A percentile compares a stretch with the other conserved stretches of the same genome.
These are phyloP conservation scores for Guyanaporus albipodus DNA, from an alignment of 768 basidiomycete genomes.

Conservation along the genomic window DNA sequence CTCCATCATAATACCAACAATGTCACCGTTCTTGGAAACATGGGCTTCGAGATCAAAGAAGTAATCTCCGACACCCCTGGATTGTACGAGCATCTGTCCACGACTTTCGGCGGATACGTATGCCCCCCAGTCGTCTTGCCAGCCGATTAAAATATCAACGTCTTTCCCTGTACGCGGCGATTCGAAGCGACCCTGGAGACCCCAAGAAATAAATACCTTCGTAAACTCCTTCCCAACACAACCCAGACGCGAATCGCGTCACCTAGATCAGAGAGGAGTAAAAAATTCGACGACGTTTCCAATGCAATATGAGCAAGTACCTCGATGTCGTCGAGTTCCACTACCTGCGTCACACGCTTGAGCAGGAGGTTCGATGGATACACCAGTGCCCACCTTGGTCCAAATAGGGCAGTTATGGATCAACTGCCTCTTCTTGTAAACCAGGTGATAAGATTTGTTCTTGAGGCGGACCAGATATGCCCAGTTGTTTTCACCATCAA, in stretches of 20 bases:
- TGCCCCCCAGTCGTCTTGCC: constrained; percentile 20
- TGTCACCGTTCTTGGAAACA: constrained; percentile 25
- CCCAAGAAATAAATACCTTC: constrained; percentile 13
- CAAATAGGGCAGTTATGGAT: constrained; percentile 25
- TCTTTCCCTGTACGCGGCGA: constrained; percentile 16
- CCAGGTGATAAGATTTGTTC: constrained; percentile 22
- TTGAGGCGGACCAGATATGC: constrained; percentile 32
- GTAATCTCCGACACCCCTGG: constrained; percentile 24
- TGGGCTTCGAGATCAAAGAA: constrained; percentile 30
- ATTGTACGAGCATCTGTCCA: constrained; percentile 31
- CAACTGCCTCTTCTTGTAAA: constrained; percentile 24
- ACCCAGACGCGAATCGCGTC: constrained; percentile 20
- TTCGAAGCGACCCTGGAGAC: background rate
- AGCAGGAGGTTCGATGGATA: background rate
- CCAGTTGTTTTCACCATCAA: constrained; percentile 33
- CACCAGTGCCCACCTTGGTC: constrained; percentile 23
- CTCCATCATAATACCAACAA: constrained; percentile 33
- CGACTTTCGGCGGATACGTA: constrained; percentile 25
- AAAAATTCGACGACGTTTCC: background rate
- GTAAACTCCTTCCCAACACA: constrained; percentile 30
- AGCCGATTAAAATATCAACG: constrained; percentile 29
- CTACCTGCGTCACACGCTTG: constrained; percentile 18
- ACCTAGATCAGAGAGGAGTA: constrained; percentile 13
- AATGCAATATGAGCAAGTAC: constrained; percentile 7
- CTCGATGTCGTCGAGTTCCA: constrained; percentile 32